phyloP scores from a whole-genome alignment of 2,329 filamentous ascomycete species.

The Alternaria angustiovoidea region DNA sequence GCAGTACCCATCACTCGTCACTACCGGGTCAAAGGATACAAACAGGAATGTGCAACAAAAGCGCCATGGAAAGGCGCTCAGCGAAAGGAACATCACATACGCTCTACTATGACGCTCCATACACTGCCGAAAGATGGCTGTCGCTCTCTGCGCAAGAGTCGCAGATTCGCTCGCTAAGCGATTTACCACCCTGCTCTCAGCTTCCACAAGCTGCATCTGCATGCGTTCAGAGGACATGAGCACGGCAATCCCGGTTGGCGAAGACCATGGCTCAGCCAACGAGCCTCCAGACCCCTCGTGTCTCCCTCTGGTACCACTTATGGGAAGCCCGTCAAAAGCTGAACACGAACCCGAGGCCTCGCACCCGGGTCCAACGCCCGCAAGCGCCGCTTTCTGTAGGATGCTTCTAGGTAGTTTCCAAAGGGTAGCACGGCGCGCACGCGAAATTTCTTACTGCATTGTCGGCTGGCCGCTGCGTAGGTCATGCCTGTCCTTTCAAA shows the following conservation, averaged over 20 bases:
- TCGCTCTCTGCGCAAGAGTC: slow-evolving; percentile 1
- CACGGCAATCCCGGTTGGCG: slow-evolving; percentile 12
- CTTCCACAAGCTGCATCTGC: slow-evolving; percentile 12
- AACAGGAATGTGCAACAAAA: slow-evolving; percentile 1
- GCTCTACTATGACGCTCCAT: not conserved
- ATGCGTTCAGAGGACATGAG: slow-evolving; percentile 8
- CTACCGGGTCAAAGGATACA: not conserved
- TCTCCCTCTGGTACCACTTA: slow-evolving; percentile 8
- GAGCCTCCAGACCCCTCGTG: slow-evolving; percentile 7
- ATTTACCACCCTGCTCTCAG: slow-evolving; percentile 6
- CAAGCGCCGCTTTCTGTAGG: slow-evolving; percentile 11
- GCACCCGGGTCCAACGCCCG: slow-evolving; percentile 24
- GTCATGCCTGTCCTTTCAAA: not conserved
- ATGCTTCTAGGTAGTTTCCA: slow-evolving; percentile 15
- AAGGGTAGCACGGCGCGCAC: slow-evolving; percentile 14
- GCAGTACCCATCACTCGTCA: not conserved
- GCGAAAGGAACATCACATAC: not conserved
- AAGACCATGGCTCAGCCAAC: slow-evolving; percentile 10
- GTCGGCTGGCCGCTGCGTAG: not conserved
- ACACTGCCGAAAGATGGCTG: not conserved
- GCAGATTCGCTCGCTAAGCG: slow-evolving; percentile 11
- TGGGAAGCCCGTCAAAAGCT: slow-evolving; percentile 12
- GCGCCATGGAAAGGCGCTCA: not conserved
- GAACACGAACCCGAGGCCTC: slow-evolving; percentile 27
- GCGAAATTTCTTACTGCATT: not conserved